Conservation (phyloP, 495 filamentous ascomycete species). For the Letharia lupina region DNA sequence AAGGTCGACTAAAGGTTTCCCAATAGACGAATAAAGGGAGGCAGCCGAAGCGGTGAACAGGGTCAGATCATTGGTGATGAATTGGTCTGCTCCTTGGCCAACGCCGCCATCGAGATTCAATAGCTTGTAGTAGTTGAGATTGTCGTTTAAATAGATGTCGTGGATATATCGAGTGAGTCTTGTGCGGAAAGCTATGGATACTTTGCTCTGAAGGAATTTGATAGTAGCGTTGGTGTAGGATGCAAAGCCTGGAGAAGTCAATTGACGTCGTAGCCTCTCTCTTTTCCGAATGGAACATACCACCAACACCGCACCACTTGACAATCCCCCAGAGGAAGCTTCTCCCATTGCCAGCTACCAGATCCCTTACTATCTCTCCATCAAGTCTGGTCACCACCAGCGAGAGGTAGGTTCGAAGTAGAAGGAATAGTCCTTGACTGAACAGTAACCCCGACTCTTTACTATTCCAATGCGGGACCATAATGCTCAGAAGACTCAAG, state of each 20-base stretch:
- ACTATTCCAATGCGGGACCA: constrained; percentile 90
- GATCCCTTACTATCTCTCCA: constrained; percentile 90
- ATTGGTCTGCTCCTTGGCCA: constrained; percentile 88
- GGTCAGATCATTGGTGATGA: constrained; percentile 94
- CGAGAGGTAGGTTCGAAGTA: constrained; percentile 89
- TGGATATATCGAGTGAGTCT: constrained; percentile 95
- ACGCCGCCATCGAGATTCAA: constrained; percentile 90
- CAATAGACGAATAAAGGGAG: constrained; percentile 88
- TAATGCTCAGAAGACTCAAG: constrained; percentile 87
- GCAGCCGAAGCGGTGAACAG: constrained; percentile 89
- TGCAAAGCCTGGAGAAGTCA: constrained; percentile 52
- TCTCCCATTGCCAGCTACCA: constrained; percentile 87
- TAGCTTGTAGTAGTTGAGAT: constrained; percentile 93
- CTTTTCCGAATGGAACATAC: constrained; percentile 14
- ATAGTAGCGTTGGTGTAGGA: constrained; percentile 96
- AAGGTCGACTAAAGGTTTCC: constrained; percentile 91
- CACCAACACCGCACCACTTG: constrained; percentile 70
- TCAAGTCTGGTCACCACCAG: constrained; percentile 87
- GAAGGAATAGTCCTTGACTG: constrained; percentile 58
- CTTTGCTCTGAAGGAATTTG: constrained; percentile 95
- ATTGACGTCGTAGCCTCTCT: not conserved
- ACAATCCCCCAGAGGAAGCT: constrained; percentile 81
- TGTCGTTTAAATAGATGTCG: constrained; percentile 89
- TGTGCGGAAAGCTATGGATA: constrained; percentile 96
- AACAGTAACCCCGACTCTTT: constrained; percentile 88